These are phyloP conservation scores for Capsella rubella DNA, from an alignment of 441 rosid genomes.

Conservation along the genomic window DNA sequence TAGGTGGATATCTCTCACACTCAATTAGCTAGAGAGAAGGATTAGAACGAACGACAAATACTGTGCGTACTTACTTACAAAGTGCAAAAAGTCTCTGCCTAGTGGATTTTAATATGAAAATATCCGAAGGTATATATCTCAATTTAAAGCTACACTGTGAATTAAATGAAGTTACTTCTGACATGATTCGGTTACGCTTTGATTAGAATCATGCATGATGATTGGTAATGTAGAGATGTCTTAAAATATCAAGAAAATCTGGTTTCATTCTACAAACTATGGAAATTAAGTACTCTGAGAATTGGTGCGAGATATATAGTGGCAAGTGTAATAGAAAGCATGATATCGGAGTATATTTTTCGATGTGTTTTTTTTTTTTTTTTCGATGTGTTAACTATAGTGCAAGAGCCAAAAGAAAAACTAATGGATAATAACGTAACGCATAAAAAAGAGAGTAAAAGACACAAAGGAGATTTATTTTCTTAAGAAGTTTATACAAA, in stretches of 20 bases:
- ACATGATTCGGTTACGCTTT: background rate
- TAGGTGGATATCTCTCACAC: conserved; percentile 1
- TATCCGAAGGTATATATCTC: background rate
- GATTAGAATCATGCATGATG: background rate
- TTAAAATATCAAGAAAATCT: background rate
- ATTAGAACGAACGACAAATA: background rate
- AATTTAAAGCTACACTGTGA: background rate
- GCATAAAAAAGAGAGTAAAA: background rate
- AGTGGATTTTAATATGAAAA: conserved; percentile 18
- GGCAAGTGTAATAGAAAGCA: background rate
- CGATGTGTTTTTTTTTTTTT: too few relatives aligned
- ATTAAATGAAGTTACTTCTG: background rate
- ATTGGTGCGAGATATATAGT: background rate
- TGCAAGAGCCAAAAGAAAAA: conserved; percentile 3
- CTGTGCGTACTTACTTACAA: too few relatives aligned
- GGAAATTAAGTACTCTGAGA: background rate
- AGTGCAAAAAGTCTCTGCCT: conserved; percentile 15
- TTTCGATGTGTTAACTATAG: background rate
- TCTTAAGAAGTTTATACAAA: conserved; percentile 4
- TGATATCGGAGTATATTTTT: background rate
- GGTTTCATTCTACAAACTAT: background rate
- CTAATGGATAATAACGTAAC: background rate
- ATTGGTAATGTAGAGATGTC: background rate
- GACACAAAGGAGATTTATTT: background rate
- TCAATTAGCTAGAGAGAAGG: background rate